Conservation (phyloP, 228 moss, liverwort and hornwort genomes). For the Sphagnum magellanicum region DNA sequence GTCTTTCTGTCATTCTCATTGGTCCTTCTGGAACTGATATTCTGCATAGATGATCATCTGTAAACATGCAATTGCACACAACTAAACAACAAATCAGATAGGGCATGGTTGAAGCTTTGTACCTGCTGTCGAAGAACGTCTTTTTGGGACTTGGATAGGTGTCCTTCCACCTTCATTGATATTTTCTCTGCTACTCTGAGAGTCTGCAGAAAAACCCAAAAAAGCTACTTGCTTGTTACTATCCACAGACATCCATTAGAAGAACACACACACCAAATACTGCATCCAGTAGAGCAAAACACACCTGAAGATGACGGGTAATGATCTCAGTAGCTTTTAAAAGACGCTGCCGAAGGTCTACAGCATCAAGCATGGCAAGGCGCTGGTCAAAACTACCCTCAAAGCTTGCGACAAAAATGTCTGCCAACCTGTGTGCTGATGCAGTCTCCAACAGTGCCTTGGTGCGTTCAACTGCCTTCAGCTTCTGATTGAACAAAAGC, state of each 20-base stretch:
- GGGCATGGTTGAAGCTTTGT: background rate
- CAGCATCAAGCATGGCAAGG: conserved; percentile 32
- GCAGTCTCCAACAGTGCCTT: conserved; percentile 31
- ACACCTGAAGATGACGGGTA: conserved; percentile 33
- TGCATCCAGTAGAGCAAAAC: too few relatives aligned
- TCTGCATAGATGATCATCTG: too few relatives aligned
- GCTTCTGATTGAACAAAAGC: conserved; percentile 13
- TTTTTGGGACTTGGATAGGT: conserved; percentile 44
- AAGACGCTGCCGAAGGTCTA: conserved; percentile 29
- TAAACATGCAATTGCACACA: too few relatives aligned
- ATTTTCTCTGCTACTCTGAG: conserved; percentile 31
- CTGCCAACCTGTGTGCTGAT: conserved; percentile 32
- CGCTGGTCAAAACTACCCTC: conserved; percentile 35
- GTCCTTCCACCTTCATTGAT: conserved; percentile 36
- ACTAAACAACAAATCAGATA: background rate
- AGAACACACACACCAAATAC: too few relatives aligned
- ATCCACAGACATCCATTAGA: too few relatives aligned
- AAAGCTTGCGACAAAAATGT: conserved; percentile 31
- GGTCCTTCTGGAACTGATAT: too few relatives aligned
- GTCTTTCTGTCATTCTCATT: too few relatives aligned
- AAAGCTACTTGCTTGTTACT: too few relatives aligned
- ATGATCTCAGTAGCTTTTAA: conserved; percentile 31
- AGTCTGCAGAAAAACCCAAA: conserved; percentile 9
- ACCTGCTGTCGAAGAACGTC: conserved; percentile 48
- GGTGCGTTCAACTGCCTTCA: conserved; percentile 21